Conservation (phyloP, 2,329 filamentous ascomycete species). For the Leptoxyphium fumago region DNA sequence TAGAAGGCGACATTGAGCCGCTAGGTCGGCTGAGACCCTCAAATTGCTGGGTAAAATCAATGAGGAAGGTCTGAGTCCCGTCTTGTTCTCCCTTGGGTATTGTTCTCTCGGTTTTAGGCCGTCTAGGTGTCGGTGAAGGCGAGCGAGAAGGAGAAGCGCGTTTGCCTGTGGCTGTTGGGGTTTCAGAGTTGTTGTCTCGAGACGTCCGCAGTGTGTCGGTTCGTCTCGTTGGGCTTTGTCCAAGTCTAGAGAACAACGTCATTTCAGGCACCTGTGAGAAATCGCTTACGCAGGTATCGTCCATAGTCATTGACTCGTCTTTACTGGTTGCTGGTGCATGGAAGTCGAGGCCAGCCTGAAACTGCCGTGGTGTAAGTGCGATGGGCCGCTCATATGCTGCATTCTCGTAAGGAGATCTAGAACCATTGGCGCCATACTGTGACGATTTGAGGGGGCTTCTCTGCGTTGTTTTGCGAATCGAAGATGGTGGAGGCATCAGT, state of each 20-base stretch:
- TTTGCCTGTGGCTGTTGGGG: slow-evolving; percentile 35
- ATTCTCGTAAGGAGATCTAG: slow-evolving; percentile 9
- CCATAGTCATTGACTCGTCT: slow-evolving; percentile 28
- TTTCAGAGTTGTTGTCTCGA: slow-evolving; percentile 18
- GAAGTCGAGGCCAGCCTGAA: slow-evolving; percentile 13
- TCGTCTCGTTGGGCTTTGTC: slow-evolving; percentile 35
- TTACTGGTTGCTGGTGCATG: slow-evolving; percentile 6
- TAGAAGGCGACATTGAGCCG: slow-evolving; percentile 34
- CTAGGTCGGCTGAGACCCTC: slow-evolving; percentile 25
- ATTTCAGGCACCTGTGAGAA: slow-evolving; percentile 84
- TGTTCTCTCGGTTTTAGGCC: slow-evolving; percentile 25
- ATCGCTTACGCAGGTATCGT: slow-evolving; percentile 66
- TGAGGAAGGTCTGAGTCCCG: slow-evolving; percentile 63
- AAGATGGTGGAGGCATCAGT: slow-evolving; percentile 16
- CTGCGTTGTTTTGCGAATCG: slow-evolving; percentile 15
- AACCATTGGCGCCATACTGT: slow-evolving; percentile 13
- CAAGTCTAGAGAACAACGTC: slow-evolving; percentile 65
- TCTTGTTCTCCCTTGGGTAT: slow-evolving; percentile 33
- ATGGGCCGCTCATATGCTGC: slow-evolving; percentile 8
- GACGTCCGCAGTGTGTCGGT: slow-evolving; percentile 11
- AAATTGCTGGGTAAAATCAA: slow-evolving; percentile 77
- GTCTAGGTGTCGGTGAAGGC: slow-evolving; percentile 39
- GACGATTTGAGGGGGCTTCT: slow-evolving; percentile 14
- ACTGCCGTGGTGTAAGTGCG: slow-evolving; percentile 5
- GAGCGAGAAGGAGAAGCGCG: slow-evolving; percentile 25